These are phyloP conservation scores for Yueomyces sp. DNA, from an alignment of 1,139 yeast genomes.

Conservation along the genomic window DNA sequence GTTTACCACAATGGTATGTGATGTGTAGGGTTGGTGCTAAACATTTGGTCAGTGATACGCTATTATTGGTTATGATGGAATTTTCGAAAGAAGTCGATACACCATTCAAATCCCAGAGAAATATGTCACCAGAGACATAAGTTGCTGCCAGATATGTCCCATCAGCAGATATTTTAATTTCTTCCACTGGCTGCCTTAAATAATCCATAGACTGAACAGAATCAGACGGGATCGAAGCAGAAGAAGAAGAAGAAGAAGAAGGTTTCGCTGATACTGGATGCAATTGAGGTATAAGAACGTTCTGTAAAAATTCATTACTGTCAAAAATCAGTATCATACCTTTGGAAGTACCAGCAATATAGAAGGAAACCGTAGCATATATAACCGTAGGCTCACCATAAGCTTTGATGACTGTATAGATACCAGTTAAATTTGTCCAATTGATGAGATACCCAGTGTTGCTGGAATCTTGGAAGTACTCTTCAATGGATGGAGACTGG, in stretches of 20 bases:
- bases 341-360: slow-evolving; percentile 20
- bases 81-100: not conserved
- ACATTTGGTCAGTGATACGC: not conserved
- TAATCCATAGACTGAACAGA: slow-evolving; percentile 1
- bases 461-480: not conserved
- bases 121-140: slow-evolving; percentile 32
- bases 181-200: slow-evolving; percentile 27
- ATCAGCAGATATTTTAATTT: slow-evolving; percentile 38
- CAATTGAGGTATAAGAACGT: slow-evolving; percentile 14
- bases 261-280: not conserved
- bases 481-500: too few relatives aligned
- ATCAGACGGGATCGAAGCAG: not conserved
- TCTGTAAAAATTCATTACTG: slow-evolving; percentile 16
- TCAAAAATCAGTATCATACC: slow-evolving; percentile 20
- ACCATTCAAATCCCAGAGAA: slow-evolving; percentile 34
- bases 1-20: slow-evolving; percentile 10
- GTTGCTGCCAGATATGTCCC: slow-evolving; percentile 39
- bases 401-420: slow-evolving; percentile 15
- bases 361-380: slow-evolving; percentile 14
- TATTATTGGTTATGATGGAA: not conserved
- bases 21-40: slow-evolving; percentile 18
- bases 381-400: slow-evolving; percentile 21
- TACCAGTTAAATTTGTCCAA: slow-evolving; percentile 15
- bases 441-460: slow-evolving; percentile 7
- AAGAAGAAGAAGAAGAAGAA: not conserved